phyloP scores from a whole-genome alignment of 208 protist species.

The Angomonas ambiguus region DNA sequence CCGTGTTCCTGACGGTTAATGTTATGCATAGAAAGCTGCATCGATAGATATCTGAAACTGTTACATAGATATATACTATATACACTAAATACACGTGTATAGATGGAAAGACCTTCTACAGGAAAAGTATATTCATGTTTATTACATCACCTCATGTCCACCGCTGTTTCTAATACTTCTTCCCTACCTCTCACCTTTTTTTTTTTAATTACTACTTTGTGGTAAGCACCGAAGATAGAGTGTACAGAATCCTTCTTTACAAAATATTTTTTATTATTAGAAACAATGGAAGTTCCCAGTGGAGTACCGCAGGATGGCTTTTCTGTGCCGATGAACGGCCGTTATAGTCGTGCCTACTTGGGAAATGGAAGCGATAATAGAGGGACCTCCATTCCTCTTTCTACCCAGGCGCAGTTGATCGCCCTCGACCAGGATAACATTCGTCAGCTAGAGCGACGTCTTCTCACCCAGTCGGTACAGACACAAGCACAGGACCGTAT shows the following conservation, averaged over 20 bases:
- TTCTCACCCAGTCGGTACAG: not conserved
- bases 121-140: constrained; percentile 3
- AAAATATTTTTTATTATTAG: no score
- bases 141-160: not conserved
- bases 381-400: not conserved
- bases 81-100: no score
- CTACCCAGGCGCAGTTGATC: not conserved
- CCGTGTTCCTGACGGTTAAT: constrained; percentile 41
- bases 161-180: not conserved
- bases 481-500: not conserved
- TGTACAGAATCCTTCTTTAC: no score
- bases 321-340: not conserved
- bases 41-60: not conserved
- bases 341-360: not conserved
- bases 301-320: not conserved
- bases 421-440: not conserved
- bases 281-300: not conserved
- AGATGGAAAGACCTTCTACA: constrained; percentile 17
- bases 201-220: not conserved
- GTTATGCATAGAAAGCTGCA: constrained; percentile 30
- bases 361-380: not conserved
- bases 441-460: not conserved
- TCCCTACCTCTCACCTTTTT: not conserved
- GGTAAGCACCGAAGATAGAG: not conserved
- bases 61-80: constrained; percentile 7